A percentile compares a stretch with the other conserved stretches of the same genome.
Evolutionary conservation across 305 asterid species (phyloP).

Genomic region (Withania somnifera): DNA sequence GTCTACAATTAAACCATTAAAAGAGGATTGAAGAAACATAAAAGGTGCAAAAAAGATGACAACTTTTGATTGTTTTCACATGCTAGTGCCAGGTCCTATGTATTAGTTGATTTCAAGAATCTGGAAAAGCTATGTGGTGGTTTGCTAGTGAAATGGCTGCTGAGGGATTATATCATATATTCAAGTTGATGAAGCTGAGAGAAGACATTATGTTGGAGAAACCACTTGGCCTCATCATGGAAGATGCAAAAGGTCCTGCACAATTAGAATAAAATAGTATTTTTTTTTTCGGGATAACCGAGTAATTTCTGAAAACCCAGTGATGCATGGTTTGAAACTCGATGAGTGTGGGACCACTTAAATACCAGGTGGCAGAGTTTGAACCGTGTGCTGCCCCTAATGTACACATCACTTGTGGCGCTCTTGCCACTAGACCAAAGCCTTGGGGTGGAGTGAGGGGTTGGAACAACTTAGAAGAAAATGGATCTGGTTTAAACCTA

Average conservation of each 20-base stretch:
- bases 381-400: not conserved
- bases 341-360: not conserved
- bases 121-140: not conserved
- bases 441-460: not conserved
- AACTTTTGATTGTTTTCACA: conserved; percentile 4
- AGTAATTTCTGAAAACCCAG: no score
- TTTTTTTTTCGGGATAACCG: not conserved
- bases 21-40: not conserved
- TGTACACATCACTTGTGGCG: not conserved
- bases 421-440: not conserved
- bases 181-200: not conserved
- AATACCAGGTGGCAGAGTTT: not conserved
- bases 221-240: conserved; percentile 2
- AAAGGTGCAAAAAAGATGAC: not conserved
- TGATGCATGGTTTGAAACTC: not conserved
- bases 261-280: not conserved
- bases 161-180: not conserved
- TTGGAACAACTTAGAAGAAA: not conserved
- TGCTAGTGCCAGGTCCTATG: conserved; percentile 5
- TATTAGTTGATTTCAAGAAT: not conserved
- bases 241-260: not conserved
- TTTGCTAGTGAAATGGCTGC: conserved; percentile 1
- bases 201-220: not conserved
- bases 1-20: not conserved
- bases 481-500: not conserved